Percentiles rank a stretch among this genome's conserved stretches.
phyloP scores from a whole-genome alignment of 2,329 filamentous ascomycete genomes.

The Achaetomium macrosporum region DNA sequence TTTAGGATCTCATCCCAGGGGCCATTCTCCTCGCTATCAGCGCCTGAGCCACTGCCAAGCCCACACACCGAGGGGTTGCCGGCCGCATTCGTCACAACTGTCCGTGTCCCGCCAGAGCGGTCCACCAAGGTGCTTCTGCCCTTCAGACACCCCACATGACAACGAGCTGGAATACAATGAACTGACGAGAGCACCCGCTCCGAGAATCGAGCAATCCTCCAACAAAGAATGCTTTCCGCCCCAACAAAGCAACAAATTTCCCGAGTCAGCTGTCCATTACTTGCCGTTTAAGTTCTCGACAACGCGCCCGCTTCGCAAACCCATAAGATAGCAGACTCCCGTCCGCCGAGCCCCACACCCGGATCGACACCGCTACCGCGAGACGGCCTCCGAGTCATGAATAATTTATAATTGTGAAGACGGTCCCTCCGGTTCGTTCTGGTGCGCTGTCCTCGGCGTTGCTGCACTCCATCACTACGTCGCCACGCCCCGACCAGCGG shows the following conservation, averaged over 20 bases:
- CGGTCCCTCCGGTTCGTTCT: background rate
- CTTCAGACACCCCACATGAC: constrained; percentile 7
- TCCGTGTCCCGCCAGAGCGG: background rate
- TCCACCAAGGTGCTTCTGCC: background rate
- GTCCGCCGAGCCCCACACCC: background rate
- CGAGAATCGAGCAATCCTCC: background rate
- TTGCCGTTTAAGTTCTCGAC: background rate
- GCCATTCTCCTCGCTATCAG: too few species aligned
- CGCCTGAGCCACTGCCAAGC: constrained; percentile 10
- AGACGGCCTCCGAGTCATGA: background rate
- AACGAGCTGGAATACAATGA: background rate
- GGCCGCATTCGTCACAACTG: constrained; percentile 5
- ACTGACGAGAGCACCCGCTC: background rate
- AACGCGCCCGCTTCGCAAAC: background rate
- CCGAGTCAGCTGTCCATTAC: background rate
- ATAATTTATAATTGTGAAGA: background rate
- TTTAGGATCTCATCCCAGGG: background rate
- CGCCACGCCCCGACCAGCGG: background rate
- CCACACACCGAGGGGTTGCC: background rate
- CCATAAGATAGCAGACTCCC: too few species aligned
- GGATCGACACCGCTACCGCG: background rate
- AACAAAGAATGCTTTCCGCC: constrained; percentile 1
- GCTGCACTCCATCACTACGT: background rate
- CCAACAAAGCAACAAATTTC: background rate
- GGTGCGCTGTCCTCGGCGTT: background rate